These are phyloP conservation scores for Neurospora discreta DNA, from an alignment of 495 filamentous ascomycete species.

Conservation along the genomic window DNA sequence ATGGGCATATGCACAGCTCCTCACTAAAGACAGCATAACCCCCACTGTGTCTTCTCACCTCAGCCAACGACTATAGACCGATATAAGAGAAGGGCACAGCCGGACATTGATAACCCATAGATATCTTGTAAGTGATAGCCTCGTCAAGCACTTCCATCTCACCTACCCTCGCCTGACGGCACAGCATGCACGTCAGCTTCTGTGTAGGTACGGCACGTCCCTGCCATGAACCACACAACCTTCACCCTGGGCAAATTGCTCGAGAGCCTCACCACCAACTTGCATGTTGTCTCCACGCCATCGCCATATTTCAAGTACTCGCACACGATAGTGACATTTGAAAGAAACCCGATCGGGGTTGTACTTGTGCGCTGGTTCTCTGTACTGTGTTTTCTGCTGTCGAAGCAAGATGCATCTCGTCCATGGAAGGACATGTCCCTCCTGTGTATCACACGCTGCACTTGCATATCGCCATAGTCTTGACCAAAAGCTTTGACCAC, in stretches of 20 bases:
- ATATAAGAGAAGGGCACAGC: not conserved
- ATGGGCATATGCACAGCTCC: not conserved
- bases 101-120: not conserved
- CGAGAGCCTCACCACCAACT: not conserved
- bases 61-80: not conserved
- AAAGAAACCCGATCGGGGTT: not conserved
- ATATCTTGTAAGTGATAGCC: not conserved
- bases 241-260: not conserved
- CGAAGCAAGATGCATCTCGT: not conserved
- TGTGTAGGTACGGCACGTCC: not conserved
- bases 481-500: not conserved
- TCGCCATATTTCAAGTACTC: not conserved
- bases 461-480: not conserved
- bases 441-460: not conserved
- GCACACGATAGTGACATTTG: not conserved
- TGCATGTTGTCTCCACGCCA: not conserved
- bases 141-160: too few species aligned
- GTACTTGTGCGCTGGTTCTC: not conserved
- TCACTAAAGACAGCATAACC: not conserved
- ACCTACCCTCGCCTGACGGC: not conserved
- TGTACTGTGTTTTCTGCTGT: not conserved
- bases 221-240: not conserved
- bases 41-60: not conserved
- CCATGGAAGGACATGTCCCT: not conserved
- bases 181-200: not conserved